Percentiles rank a stretch among this genome's conserved stretches.
Evolutionary conservation across 2,329 filamentous ascomycete genomes (phyloP).

Genomic region (Mariannaea sp.): DNA sequence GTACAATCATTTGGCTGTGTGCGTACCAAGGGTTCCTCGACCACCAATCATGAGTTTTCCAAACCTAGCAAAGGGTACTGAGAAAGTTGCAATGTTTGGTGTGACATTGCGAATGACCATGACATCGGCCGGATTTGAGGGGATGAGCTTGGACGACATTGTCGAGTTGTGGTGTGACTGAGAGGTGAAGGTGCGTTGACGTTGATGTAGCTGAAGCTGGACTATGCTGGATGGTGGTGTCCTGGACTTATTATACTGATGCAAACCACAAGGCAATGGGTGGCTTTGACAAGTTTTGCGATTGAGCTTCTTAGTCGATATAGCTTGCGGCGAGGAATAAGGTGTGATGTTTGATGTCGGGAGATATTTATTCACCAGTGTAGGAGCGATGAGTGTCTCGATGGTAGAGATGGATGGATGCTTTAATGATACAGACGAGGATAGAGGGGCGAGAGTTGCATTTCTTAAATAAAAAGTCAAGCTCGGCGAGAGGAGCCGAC

Average conservation of each 20-base stretch:
- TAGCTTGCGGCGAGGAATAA: no score
- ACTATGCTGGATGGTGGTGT: neutral
- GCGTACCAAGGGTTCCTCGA: constrained; percentile 78
- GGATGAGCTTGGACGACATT: constrained; percentile 69
- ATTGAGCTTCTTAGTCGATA: neutral
- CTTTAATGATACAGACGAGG: neutral
- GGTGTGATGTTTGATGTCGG: no score
- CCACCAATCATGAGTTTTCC: constrained; percentile 83
- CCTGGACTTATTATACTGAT: neutral
- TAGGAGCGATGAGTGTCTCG: neutral
- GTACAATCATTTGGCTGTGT: neutral
- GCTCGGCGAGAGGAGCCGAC: constrained; percentile 17
- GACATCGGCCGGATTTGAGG: constrained; percentile 73
- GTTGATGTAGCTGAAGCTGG: neutral
- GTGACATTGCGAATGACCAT: constrained; percentile 91
- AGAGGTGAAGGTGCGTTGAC: constrained; percentile 18
- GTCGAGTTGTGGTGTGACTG: constrained; percentile 23
- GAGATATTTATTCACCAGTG: no score
- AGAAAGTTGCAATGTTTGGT: constrained; percentile 77
- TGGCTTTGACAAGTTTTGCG: neutral
- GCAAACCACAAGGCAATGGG: neutral
- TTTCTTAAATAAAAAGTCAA: constrained; percentile 5
- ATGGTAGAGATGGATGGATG: neutral
- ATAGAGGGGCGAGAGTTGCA: neutral
- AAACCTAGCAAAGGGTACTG: constrained; percentile 82